phyloP scores from a whole-genome alignment of 208 protist species.

The Trichomonas vaginalis region DNA sequence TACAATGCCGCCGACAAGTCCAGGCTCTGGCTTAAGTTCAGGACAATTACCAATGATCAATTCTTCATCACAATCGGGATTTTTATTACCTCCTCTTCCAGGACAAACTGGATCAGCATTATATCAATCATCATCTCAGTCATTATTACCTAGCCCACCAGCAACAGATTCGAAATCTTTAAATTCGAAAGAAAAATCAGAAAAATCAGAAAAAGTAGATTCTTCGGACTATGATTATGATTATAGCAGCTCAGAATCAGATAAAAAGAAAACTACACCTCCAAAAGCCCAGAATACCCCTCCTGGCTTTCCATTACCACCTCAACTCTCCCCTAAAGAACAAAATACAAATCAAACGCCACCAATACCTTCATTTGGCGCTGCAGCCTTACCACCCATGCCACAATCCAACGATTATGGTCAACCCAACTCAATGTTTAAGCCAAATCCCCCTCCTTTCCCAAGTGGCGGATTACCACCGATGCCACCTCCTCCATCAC shows the following conservation, averaged over 20 bases:
- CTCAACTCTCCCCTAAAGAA: too few relatives aligned
- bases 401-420: not conserved
- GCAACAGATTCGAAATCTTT: too few relatives aligned
- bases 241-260: not conserved
- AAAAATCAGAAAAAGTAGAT: not conserved
- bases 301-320: not conserved
- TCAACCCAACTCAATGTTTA: not conserved
- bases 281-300: too few relatives aligned
- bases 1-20: not conserved
- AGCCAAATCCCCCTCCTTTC: not conserved
- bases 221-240: not conserved
- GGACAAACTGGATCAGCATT: not conserved
- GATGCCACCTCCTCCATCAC: not conserved
- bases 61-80: not conserved
- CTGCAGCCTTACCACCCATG: not conserved
- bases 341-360: not conserved
- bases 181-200: too few relatives aligned
- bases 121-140: not conserved
- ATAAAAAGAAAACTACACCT: not conserved
- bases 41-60: not conserved
- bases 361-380: not conserved
- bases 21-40: not conserved
- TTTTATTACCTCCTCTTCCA: not conserved
- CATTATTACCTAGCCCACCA: not conserved
- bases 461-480: too few relatives aligned